phyloP scores from a whole-genome alignment of 768 basidiomycete genomes.

The Boletus speciosus region DNA sequence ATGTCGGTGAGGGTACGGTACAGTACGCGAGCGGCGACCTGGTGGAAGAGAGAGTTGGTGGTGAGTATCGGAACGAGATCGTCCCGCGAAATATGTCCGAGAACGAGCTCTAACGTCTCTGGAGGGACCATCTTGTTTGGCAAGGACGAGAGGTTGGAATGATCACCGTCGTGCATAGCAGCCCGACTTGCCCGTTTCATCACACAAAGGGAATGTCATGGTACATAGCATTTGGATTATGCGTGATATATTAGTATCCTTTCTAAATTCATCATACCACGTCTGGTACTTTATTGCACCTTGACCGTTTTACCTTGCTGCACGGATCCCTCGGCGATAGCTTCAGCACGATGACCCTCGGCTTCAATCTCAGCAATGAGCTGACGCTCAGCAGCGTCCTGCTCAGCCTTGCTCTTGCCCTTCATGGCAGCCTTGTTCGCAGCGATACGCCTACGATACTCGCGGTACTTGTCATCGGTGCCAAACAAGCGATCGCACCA shows the following conservation, averaged over 20 bases:
- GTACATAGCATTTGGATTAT: not conserved
- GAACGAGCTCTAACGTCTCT: constrained; percentile 36
- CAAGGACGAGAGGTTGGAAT: not conserved
- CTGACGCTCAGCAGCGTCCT: constrained; percentile 53
- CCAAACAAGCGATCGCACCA: constrained; percentile 90
- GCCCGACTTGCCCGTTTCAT: not conserved
- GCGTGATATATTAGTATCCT: constrained; percentile 5
- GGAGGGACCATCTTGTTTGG: constrained; percentile 27
- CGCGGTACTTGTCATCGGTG: constrained; percentile 86
- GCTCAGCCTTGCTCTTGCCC: constrained; percentile 51
- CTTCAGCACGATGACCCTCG: constrained; percentile 70
- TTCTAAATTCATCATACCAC: not conserved
- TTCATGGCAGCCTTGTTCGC: constrained; percentile 58
- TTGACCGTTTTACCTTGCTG: constrained; percentile 21
- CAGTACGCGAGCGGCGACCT: constrained; percentile 30
- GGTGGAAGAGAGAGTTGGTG: constrained; percentile 25
- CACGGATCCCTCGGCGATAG: constrained; percentile 41
- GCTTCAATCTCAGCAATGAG: constrained; percentile 68
- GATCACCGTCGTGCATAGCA: too few relatives aligned
- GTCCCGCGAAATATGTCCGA: constrained; percentile 22
- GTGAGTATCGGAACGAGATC: constrained; percentile 28
- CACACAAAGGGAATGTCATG: not conserved
- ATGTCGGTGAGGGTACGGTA: constrained; percentile 38
- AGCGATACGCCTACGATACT: constrained; percentile 65
- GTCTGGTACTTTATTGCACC: constrained; percentile 19